These are phyloP conservation scores for Silene conica DNA, from an alignment of 148 eudicot species.

Conservation along the genomic window DNA sequence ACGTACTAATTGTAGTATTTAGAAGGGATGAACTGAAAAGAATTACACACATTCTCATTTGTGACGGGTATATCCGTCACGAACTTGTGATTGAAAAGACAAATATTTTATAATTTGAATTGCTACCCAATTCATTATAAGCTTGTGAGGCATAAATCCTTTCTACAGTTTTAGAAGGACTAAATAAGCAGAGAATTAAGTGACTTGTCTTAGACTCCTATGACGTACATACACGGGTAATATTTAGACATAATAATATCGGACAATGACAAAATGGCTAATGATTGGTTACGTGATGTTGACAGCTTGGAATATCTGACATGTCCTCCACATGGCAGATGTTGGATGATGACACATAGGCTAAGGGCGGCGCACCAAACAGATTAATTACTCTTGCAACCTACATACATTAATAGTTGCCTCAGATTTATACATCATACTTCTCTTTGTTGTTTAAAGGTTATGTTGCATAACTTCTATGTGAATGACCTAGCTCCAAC, in stretches of 20 bases:
- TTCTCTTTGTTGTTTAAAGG: too few relatives aligned
- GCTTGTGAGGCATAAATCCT: too few relatives aligned
- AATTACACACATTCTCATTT: too few relatives aligned
- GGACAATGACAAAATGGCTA: slow-evolving; percentile 13
- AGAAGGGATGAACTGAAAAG: too few relatives aligned
- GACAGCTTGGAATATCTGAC: slow-evolving; percentile 26
- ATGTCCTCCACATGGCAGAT: slow-evolving; percentile 39
- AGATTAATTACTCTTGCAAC: slow-evolving; percentile 29
- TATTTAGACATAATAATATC: neutral
- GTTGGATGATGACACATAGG: slow-evolving; percentile 27
- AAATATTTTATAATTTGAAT: too few relatives aligned
- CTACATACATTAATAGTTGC: neutral
- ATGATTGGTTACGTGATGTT: slow-evolving; percentile 35
- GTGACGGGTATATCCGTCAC: too few relatives aligned
- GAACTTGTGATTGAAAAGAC: too few relatives aligned
- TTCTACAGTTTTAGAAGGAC: too few relatives aligned
- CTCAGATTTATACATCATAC: too few relatives aligned
- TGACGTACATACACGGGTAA: slow-evolving; percentile 21
- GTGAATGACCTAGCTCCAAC: too few relatives aligned
- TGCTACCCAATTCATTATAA: too few relatives aligned
- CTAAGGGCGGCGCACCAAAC: slow-evolving; percentile 73
- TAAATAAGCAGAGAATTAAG: neutral
- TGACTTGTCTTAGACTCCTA: slow-evolving; percentile 36
- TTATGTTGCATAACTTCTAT: too few relatives aligned
- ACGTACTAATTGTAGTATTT: neutral